phyloP scores from a whole-genome alignment of 345 rosid species.

The Brassica nigra region DNA sequence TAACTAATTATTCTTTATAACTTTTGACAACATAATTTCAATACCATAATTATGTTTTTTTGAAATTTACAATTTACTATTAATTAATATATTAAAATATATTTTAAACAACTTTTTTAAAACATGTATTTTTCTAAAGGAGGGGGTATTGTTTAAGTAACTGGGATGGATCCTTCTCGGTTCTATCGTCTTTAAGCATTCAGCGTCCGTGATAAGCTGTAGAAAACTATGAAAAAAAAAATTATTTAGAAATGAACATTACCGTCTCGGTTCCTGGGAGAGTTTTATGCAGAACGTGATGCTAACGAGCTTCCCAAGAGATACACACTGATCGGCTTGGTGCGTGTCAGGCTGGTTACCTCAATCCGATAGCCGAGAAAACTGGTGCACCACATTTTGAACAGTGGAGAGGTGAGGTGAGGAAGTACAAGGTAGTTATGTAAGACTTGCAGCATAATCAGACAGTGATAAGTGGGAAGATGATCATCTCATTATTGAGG shows the following conservation, averaged over 20 bases:
- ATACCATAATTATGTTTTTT: too few relatives aligned
- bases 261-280: not conserved
- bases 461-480: not conserved
- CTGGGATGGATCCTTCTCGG: conserved; percentile 9
- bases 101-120: too few relatives aligned
- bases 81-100: too few relatives aligned
- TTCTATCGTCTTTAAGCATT: conserved; percentile 4
- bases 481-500: not conserved
- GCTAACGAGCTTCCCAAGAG: not conserved
- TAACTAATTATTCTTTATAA: too few relatives aligned
- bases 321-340: not conserved
- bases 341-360: not conserved
- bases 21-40: too few relatives aligned
- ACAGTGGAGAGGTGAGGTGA: not conserved
- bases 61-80: too few relatives aligned
- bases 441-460: not conserved
- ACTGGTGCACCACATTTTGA: not conserved
- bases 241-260: not conserved
- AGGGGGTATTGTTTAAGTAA: not conserved
- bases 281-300: not conserved
- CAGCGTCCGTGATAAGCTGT: conserved; percentile 1
- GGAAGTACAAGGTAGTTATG: not conserved
- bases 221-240: not conserved
- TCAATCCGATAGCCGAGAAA: not conserved
- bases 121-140: too few relatives aligned